Conservation (phyloP, 1,284 basidiomycete species). For the Amylostereum chailletii region DNA sequence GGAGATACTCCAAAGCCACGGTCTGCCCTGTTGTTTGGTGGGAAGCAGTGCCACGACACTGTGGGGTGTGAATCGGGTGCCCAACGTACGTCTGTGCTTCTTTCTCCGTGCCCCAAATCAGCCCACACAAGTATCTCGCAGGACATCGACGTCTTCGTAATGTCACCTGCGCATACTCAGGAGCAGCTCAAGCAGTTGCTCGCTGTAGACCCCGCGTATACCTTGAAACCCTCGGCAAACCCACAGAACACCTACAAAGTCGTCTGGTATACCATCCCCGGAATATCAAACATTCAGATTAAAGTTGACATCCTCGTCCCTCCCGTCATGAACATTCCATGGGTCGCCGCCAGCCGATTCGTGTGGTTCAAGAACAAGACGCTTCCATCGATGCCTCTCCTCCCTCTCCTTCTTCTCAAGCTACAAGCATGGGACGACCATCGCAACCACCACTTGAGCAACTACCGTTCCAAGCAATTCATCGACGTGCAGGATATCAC, state of each 20-base stretch:
- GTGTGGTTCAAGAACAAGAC: conserved; percentile 13
- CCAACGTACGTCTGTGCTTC: conserved; percentile 12
- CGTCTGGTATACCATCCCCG: conserved; percentile 30
- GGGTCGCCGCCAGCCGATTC: conserved; percentile 24
- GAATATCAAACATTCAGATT: conserved; percentile 19
- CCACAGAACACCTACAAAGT: conserved; percentile 33
- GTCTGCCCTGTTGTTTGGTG: conserved; percentile 14
- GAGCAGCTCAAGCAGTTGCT: conserved; percentile 36
- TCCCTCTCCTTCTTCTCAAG: conserved; percentile 38
- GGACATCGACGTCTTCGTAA: conserved; percentile 46
- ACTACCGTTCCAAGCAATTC: conserved; percentile 29
- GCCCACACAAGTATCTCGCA: conserved; percentile 12
- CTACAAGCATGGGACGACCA: conserved; percentile 44
- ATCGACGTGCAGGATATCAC: conserved; percentile 35
- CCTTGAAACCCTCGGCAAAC: conserved; percentile 29
- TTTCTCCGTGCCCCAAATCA: neutral
- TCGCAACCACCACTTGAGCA: conserved; percentile 19
- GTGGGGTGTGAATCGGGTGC: conserved; percentile 13
- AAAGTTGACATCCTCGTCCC: conserved; percentile 47
- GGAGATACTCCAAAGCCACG: conserved; percentile 6
- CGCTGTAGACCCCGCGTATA: conserved; percentile 28
- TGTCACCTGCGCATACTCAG: conserved; percentile 22
- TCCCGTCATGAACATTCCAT: conserved; percentile 34
- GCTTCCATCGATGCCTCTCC: conserved; percentile 36
- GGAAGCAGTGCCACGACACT: conserved; percentile 16